phyloP scores from a whole-genome alignment of 257 asterid genomes.

The Nicotiana noctiflora region DNA sequence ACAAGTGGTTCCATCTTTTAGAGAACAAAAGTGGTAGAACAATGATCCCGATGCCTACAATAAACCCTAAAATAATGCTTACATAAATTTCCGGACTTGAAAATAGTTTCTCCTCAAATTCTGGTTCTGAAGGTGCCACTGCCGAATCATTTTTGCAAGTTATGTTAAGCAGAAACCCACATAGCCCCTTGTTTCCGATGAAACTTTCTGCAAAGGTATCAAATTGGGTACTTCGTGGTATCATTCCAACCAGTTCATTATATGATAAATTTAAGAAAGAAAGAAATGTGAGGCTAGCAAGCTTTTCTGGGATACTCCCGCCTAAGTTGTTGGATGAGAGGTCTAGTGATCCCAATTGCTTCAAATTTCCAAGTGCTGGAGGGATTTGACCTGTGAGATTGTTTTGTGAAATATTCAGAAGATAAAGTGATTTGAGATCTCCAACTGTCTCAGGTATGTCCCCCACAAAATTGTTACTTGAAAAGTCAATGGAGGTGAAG shows the following conservation, averaged over 20 bases:
- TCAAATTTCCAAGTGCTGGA: slow-evolving; percentile 20
- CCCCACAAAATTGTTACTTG: slow-evolving; percentile 40
- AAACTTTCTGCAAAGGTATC: slow-evolving; percentile 25
- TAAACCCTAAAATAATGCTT: slow-evolving; percentile 16
- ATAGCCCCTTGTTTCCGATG: slow-evolving; percentile 23
- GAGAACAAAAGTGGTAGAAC: slow-evolving; percentile 3
- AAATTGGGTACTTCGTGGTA: slow-evolving; percentile 27
- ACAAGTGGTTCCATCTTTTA: slow-evolving; percentile 6
- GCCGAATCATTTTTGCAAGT: not conserved
- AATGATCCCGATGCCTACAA: slow-evolving; percentile 4
- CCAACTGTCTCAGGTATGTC: slow-evolving; percentile 29
- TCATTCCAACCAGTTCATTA: slow-evolving; percentile 26
- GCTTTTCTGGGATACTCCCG: slow-evolving; percentile 22
- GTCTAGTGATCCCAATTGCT: slow-evolving; percentile 31
- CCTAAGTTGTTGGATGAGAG: slow-evolving; percentile 26
- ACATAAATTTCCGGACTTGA: slow-evolving; percentile 12
- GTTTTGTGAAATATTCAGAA: slow-evolving; percentile 36
- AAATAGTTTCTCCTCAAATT: not conserved
- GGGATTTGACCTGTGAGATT: slow-evolving; percentile 31
- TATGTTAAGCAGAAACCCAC: slow-evolving; percentile 17
- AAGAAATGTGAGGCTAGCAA: slow-evolving; percentile 20
- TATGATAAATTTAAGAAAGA: slow-evolving; percentile 33
- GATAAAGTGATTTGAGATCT: slow-evolving; percentile 19
- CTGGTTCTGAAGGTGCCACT: not conserved
- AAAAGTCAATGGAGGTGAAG: slow-evolving; percentile 37